Evolutionary conservation across 2,329 filamentous ascomycete species (phyloP), one percentile per base, ranked within the genome.

Genomic region (Allantophomopsis lycopodina): DNA sequence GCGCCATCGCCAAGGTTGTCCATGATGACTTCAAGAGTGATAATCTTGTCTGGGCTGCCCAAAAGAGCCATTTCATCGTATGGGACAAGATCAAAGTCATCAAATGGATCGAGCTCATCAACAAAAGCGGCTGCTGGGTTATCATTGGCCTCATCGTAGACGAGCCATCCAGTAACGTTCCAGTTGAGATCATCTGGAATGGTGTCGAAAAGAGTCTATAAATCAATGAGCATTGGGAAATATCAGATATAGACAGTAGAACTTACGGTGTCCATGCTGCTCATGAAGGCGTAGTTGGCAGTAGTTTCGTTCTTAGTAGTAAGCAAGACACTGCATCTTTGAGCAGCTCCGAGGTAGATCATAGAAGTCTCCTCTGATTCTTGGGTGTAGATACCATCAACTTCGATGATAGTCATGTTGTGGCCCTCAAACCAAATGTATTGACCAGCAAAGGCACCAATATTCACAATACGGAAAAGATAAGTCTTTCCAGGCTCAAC

Each of bases 11-110:
- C 66, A 10, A 86, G 66, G 44, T 80, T 77, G 49, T 76, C 68
- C 73, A 83, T 83, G 43, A 65, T 64, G 3, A 83, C 68, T 44
- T 73, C 64, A 2, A 91, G 65, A 34, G 70, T 69, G 31, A 91
- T 65, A 2, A 63, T 64, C 45, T 75, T 68, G 56, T 81, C 74
- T 0, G 83, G 77, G 7, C 75, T 62, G 2, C 69, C 65, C 5
- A 79, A 68, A 2, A 80, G 62, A 7, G 66, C 60, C 56, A 74
- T 62, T 35, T 73, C 69, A 52, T 93, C 84, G 40, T 71, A 66
- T 0, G 87, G 82, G 1, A 79, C 66, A 0, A 94, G 69, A 0
- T 60, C 67, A 46, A 82, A 75, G 53, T 94, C 87, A 49, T 94
- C 84, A 42, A 81, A 78, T 1, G 77, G 70, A 17, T 78, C 60